A percentile compares a stretch with the other conserved stretches of the same genome.
These are phyloP conservation scores for Termitomyces sp. DNA, from an alignment of 768 basidiomycete species.

Conservation along the genomic window DNA sequence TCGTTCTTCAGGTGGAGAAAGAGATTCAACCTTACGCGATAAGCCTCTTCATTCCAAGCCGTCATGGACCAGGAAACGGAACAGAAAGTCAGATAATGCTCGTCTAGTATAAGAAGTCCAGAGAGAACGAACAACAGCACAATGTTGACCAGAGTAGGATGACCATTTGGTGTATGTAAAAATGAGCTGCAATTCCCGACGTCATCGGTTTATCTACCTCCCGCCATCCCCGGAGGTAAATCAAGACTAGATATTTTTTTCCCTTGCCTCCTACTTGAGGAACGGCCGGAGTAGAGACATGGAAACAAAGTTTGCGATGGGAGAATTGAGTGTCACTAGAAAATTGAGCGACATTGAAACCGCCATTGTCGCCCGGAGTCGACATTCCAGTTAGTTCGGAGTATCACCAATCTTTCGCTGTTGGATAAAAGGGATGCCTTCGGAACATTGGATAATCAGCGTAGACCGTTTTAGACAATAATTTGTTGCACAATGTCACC, in stretches of 20 bases:
- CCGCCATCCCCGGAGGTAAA: not conserved
- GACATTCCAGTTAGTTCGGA: conserved; percentile 11
- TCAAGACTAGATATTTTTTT: not conserved
- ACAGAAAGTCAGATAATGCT: not conserved
- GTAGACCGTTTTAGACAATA: conserved; percentile 2
- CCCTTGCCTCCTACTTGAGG: not conserved
- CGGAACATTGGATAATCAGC: conserved; percentile 5
- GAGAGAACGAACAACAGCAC: not conserved
- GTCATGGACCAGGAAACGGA: too few relatives aligned
- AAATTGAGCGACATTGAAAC: not conserved
- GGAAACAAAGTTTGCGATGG: not conserved
- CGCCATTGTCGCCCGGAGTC: not conserved
- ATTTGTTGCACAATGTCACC: conserved; percentile 8
- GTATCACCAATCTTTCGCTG: not conserved
- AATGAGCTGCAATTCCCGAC: not conserved
- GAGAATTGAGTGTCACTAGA: not conserved
- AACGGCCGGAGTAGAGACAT: not conserved
- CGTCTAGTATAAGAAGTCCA: not conserved
- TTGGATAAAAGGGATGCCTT: not conserved
- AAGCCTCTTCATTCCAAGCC: not conserved
- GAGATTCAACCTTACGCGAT: not conserved
- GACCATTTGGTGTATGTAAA: not conserved
- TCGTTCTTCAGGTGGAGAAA: not conserved
- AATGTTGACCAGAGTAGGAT: not conserved
- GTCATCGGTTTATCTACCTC: not conserved